Conservation (phyloP, 2,329 filamentous ascomycete species). For the Xylariaceae sp. region DNA sequence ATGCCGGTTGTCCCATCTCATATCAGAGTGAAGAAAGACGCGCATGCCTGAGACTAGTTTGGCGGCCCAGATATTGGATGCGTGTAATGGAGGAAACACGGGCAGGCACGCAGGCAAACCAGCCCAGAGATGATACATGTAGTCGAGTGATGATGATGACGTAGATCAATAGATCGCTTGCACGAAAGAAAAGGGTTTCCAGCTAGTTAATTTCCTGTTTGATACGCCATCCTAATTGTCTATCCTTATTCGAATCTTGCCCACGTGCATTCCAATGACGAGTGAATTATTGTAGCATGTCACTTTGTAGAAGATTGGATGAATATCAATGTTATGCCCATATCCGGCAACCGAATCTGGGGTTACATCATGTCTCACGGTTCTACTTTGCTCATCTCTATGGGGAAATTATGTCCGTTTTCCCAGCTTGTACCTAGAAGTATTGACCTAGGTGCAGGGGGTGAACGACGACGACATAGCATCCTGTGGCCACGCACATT, state of each 20-base stretch:
- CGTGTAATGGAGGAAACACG: background rate
- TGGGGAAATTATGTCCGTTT: background rate
- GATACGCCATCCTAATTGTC: too few species aligned
- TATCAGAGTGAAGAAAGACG: slow-evolving; percentile 14
- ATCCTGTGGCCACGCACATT: background rate
- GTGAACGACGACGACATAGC: background rate
- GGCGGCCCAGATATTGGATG: slow-evolving; percentile 1
- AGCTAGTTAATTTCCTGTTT: background rate
- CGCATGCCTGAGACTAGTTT: slow-evolving; percentile 3
- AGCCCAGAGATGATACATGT: slow-evolving; percentile 17
- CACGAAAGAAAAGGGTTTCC: background rate
- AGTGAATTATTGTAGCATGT: too few species aligned
- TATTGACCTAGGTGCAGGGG: background rate
- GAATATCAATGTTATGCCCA: background rate
- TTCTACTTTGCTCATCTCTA: slow-evolving; percentile 7
- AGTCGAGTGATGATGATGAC: slow-evolving; percentile 24
- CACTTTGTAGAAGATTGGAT: too few species aligned
- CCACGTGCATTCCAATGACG: background rate
- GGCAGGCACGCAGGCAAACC: slow-evolving; percentile 8
- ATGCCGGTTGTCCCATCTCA: slow-evolving; percentile 5
- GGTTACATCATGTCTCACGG: slow-evolving; percentile 12
- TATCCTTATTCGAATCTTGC: too few species aligned
- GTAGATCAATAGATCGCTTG: slow-evolving; percentile 25
- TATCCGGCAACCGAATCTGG: background rate
- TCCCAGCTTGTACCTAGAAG: background rate